Conservation (phyloP, 352 stramenopile genomes). For the Aphanomyces euteiches region DNA sequence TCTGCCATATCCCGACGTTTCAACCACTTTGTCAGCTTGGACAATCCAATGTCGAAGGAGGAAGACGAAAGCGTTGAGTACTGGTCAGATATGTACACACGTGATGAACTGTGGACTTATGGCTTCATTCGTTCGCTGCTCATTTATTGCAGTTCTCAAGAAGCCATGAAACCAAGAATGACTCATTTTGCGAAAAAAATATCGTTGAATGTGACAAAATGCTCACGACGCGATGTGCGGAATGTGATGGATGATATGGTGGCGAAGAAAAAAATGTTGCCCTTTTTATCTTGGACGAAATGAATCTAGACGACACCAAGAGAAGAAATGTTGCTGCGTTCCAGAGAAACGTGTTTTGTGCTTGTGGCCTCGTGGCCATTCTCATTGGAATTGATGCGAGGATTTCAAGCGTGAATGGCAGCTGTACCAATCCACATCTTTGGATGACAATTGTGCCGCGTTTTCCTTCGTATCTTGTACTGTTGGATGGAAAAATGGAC, state of each 20-base stretch:
- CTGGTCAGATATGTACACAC: slow-evolving; percentile 15
- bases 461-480: not conserved
- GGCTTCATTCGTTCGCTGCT: slow-evolving; percentile 31
- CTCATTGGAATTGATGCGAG: slow-evolving; percentile 35
- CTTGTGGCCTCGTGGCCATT: slow-evolving; percentile 33
- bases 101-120: slow-evolving; percentile 30
- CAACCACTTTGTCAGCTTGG: not conserved
- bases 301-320: slow-evolving; percentile 1
- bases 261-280: slow-evolving; percentile 30
- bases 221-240: slow-evolving; percentile 2
- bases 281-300: slow-evolving; percentile 33
- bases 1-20: not conserved
- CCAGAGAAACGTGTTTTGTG: slow-evolving; percentile 37
- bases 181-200: slow-evolving; percentile 27
- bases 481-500: too few species aligned
- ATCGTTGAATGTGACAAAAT: slow-evolving; percentile 24
- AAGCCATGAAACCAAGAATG: not conserved
- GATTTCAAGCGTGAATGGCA: slow-evolving; percentile 25
- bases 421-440: not conserved
- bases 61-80: not conserved
- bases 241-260: slow-evolving; percentile 30
- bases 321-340: slow-evolving; percentile 32
- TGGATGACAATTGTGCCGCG: not conserved
- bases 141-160: slow-evolving; percentile 21
- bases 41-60: not conserved